Conservation (phyloP, 116 monocot genomes). For the Posidonia oceanica region DNA sequence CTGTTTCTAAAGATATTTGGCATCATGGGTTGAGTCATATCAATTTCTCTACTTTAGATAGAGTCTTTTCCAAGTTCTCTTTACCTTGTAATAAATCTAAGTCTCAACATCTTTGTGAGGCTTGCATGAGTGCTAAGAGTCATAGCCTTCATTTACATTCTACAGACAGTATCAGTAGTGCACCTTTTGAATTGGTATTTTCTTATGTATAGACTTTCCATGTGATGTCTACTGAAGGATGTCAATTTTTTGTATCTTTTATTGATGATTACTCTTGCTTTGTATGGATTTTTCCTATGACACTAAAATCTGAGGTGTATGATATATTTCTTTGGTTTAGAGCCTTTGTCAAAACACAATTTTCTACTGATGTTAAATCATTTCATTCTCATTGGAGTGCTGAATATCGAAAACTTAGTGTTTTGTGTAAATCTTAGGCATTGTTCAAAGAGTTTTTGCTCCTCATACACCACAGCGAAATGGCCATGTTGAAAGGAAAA, state of each 20-base stretch:
- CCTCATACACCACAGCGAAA: constrained; percentile 8
- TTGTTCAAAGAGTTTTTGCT: not conserved
- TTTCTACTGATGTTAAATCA: not conserved
- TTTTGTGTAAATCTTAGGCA: not conserved
- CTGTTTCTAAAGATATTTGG: too few species aligned
- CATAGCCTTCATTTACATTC: not conserved
- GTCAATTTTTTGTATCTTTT: not conserved
- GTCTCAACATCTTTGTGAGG: too few species aligned
- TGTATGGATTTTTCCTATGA: constrained; percentile 6
- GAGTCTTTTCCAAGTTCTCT: too few species aligned
- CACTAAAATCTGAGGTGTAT: not conserved
- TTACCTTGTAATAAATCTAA: too few species aligned
- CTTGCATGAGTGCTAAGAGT: not conserved
- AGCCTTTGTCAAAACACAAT: not conserved
- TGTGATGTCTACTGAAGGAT: not conserved
- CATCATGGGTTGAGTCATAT: too few species aligned
- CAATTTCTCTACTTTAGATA: too few species aligned
- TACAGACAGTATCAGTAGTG: not conserved
- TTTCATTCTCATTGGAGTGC: not conserved
- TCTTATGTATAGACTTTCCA: constrained; percentile 4
- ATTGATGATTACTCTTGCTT: not conserved
- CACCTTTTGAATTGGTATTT: not conserved
- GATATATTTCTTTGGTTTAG: not conserved
- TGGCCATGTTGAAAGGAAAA: not conserved
- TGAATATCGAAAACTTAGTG: not conserved